Evolutionary conservation across 2,329 filamentous ascomycete genomes (phyloP).

Genomic region (Fusarium solani-melongenae): DNA sequence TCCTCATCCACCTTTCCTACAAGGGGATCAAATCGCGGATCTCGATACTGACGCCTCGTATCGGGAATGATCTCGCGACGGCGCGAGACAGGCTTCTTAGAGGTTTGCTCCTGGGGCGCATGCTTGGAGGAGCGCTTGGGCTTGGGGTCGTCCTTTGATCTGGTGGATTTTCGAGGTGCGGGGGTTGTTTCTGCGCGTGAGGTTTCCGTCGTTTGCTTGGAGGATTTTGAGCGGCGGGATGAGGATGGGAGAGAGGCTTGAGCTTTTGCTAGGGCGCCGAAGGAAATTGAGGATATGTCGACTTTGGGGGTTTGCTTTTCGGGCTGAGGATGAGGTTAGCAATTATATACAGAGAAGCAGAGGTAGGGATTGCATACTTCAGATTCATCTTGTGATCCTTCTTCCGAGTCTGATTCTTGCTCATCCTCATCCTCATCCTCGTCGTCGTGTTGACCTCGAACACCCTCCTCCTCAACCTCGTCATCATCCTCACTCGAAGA

Average conservation of each 20-base stretch:
- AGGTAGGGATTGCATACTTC: no score
- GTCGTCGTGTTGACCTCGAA: conserved; percentile 45
- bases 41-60: conserved; percentile 72
- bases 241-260: conserved; percentile 71
- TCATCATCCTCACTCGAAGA: conserved; percentile 42
- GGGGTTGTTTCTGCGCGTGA: conserved; percentile 42
- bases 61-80: conserved; percentile 76
- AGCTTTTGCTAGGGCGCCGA: conserved; percentile 89
- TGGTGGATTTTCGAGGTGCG: conserved; percentile 50
- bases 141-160: conserved; percentile 41
- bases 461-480: conserved; percentile 45
- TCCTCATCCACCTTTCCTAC: conserved; percentile 63
- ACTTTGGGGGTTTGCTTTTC: conserved; percentile 50
- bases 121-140: conserved; percentile 77
- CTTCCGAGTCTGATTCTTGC: conserved; percentile 25
- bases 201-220: conserved; percentile 40
- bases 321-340: conserved; percentile 30
- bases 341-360: no score
- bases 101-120: conserved; percentile 84
- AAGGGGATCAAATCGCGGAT: conserved; percentile 87
- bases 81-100: conserved; percentile 85
- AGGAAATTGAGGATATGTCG: conserved; percentile 75
- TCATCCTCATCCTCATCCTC: conserved; percentile 47
- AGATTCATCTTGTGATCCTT: conserved; percentile 41
- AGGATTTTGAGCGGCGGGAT: conserved; percentile 42